Evolutionary conservation across 805 yeast genomes (phyloP).

Genomic region (Trichomonascus vanleenenianus): DNA sequence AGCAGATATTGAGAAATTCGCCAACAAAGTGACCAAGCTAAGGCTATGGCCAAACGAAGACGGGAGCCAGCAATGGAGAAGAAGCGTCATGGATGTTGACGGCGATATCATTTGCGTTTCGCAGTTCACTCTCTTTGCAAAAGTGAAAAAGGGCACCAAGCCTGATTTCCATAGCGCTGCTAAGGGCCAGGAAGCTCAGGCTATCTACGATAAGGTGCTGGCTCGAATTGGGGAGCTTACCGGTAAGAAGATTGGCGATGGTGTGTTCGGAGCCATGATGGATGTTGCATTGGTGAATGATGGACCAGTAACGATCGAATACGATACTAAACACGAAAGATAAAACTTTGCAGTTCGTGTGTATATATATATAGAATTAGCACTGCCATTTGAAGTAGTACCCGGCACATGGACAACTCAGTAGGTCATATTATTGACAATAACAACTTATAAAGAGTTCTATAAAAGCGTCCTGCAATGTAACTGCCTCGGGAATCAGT

Average conservation of each 20-base stretch:
- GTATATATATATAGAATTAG: too few relatives aligned
- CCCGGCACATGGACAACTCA: too few relatives aligned
- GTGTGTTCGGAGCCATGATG: constrained; percentile 97
- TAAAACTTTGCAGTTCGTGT: neutral
- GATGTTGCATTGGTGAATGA: constrained; percentile 82
- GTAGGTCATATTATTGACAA: too few relatives aligned
- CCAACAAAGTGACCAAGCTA: constrained; percentile 56
- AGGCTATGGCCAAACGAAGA: constrained; percentile 70
- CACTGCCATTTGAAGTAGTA: too few relatives aligned
- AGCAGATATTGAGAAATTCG: constrained; percentile 63
- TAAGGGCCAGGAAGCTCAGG: constrained; percentile 54
- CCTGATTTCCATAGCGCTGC: constrained; percentile 94
- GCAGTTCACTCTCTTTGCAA: constrained; percentile 86
- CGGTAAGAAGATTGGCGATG: constrained; percentile 67
- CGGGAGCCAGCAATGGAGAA: constrained; percentile 70
- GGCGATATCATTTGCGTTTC: constrained; percentile 79
- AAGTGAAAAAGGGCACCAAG: constrained; percentile 81
- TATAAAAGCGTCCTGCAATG: too few relatives aligned
- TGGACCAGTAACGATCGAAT: constrained; percentile 84
- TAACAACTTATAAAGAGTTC: too few relatives aligned
- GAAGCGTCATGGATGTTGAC: constrained; percentile 50
- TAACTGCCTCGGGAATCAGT: too few relatives aligned
- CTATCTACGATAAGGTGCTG: constrained; percentile 42
- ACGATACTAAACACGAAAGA: constrained; percentile 50
- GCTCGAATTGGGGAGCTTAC: constrained; percentile 20